Evolutionary conservation across 345 rosid genomes (phyloP), one percentile per base, ranked within the genome.

Genomic region (Eucalyptus cloeziana): DNA sequence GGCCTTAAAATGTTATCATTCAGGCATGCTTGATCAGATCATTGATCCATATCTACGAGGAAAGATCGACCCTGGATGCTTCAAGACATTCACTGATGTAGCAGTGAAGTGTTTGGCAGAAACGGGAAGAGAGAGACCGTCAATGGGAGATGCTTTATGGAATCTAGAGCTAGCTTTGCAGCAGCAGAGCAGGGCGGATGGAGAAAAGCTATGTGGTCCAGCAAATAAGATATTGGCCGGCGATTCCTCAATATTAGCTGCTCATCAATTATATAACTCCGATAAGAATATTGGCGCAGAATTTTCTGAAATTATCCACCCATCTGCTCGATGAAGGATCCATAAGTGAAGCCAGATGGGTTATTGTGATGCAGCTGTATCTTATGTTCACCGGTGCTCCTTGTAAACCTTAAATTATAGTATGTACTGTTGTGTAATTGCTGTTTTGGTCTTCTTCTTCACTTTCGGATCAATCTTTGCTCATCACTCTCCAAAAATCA

Each of bases 231-330:
- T 88, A 21, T 50, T 15, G 49, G 86, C 90, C 6, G 86, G 50
- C 8, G 25, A 44, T 64, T 13, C 80, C 3, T 45, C 47, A 24
- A 22, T 67, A 58, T 44, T 49, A 64, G 13, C 37, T 3, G 86
- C 71, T 71, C 30, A 47, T 49, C 85, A 71, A 31, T 25, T 17
- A 14, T 64, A 51, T 64, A 69, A 69, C 56, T 87, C 88, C 30
- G 49, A 47, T 22, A 19, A 47, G 47, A 43, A 87, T 71, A 25
- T 49, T 4, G 86, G 89, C 22, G 50, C 76, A 49, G 92, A 91
- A 4, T 93, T 92, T 89, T 90, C 91, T 1, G 92, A 93, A 45
- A 86, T 92, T 67, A 62, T 64, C 81, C 50, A 88, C 9, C 89
- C 87, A 21, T 89, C 44, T 16, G 94, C 90, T 33, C 86, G 92